Evolutionary conservation across 306 rosid species (phyloP), one percentile per base, ranked within the genome.

Genomic region (Trifolium fragiferum): DNA sequence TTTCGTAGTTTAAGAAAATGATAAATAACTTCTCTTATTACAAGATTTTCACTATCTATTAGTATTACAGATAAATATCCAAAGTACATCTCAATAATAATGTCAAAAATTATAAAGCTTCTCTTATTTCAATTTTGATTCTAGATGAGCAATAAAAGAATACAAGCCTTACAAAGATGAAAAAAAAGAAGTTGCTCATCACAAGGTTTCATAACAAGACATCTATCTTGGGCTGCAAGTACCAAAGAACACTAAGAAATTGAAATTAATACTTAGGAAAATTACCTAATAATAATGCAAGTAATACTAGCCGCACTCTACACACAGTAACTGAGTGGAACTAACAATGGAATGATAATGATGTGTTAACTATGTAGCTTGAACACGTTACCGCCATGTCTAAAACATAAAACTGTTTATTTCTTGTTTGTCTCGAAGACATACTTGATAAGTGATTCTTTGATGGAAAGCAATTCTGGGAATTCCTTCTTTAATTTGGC

Each of bases 401-500:
- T 35, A 79, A 58, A 13, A 54, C 76, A 32, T 38, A 49, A 27
- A 63, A 71, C 66, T 69, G 74, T 66, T 80, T 77, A 88, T 35
- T 89, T 89, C 86, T 89, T 89, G 93, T 89, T 91, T 51, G 86
- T 91, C 73, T 82, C 87, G 25, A 89, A 91, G 35, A 89, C 95
- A 33, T 83, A 75, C 87, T 86, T 89, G 66, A 89, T 76, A 70
- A 91, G 83, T 5, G 95, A 84, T 71, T 89, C 97, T 83, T 86
- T 91, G 78, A 91, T 87, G 65, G 95, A 21, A n/a, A 91, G 95
- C 83, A 91, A 72, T 77, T 91, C 95, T 0, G 97, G 95, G 88
- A 91, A 91, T 84, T 91, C 97, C 2, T 70, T 78, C 80, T 86
- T 89, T 88, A 91, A 84, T 83, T 89, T 91, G 8, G 92, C 78